phyloP scores from a whole-genome alignment of 352 stramenopile species.

The Globisporangium radiosum region DNA sequence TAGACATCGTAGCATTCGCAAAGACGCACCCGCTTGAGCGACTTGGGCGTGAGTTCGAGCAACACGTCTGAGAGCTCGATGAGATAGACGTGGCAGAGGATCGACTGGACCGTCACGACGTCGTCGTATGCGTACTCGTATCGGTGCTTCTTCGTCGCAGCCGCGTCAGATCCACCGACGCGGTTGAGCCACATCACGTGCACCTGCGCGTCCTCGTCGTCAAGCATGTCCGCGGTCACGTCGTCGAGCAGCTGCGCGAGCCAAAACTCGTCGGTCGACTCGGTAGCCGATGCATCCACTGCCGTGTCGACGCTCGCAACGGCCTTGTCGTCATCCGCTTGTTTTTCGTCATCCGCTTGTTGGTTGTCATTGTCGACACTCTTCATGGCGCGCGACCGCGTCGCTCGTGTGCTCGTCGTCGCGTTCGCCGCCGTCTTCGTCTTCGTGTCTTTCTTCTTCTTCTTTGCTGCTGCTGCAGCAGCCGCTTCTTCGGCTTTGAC shows the following conservation, averaged over 20 bases:
- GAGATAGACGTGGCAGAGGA: constrained; percentile 69
- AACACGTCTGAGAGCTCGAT: constrained; percentile 26
- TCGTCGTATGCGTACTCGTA: constrained; percentile 65
- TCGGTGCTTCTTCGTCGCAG: constrained; percentile 7
- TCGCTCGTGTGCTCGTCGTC: not conserved
- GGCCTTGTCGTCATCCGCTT: constrained; percentile 3
- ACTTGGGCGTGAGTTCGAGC: constrained; percentile 62
- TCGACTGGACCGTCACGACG: constrained; percentile 48
- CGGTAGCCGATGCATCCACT: not conserved
- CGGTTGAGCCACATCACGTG: constrained; percentile 63
- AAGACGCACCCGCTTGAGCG: constrained; percentile 32
- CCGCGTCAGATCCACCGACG: not conserved
- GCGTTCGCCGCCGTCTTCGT: not conserved
- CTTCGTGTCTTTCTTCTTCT: constrained; percentile 7
- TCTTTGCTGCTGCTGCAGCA: no score
- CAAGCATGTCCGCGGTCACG: constrained; percentile 69
- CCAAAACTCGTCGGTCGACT: constrained; percentile 42
- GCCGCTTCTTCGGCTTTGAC: not conserved
- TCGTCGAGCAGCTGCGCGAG: constrained; percentile 69
- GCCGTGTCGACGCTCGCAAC: not conserved
- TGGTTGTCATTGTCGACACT: not conserved
- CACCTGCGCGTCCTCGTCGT: constrained; percentile 33
- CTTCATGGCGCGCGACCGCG: not conserved
- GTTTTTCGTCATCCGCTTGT: constrained; percentile 1
- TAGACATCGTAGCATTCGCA: not conserved